Base-by-base conservation (phyloP, 75 land plant species). In the Gnetum montanum region DNA sequence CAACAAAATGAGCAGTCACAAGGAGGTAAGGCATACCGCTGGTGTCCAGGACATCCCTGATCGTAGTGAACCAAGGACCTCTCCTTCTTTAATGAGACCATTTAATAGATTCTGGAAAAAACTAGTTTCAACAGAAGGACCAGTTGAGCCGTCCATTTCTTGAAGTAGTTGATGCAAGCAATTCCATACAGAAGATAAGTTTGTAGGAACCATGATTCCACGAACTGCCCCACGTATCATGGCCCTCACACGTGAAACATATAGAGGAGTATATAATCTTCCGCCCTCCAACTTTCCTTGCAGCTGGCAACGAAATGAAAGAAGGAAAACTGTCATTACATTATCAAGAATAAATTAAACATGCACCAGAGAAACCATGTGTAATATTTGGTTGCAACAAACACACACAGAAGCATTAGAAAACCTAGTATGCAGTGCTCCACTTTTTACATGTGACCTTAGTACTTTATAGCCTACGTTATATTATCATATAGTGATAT, bases 211-310 rank as follows among this genome's bases (percentile, higher is more conserved):
- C 19, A 81, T 86, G 19, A 90, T 49, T 25, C 80, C 92, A 54
- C 92, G 81, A 12, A 85, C 54, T 59, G 99, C 88, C 52, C 99
- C 99, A 38, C 97, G 99, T 45, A 95, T 83, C 84, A 82, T 90
- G 11, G 99, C 85, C 66, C 55, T 66, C 55, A 95, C 73, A 25
- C 91, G 77, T 22, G 85, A 71, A 73, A 95, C 79, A 74, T 90
- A 81, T 20, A 76, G 76, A 28, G 92, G 99, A 22, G 99, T 95
- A 61, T 95, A 95, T 25, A 95, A 60, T 35, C 86, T 96, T 40
- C 96, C 99, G 45, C 92, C 97, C 76, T 95, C 99, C 49, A 95
- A 59, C 67, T 86, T 86, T 60, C 92, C 99, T 70, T 90, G 85
- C 29, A 95, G 69, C 99, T 95, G 66, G n/a, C n/a, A 12, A 52